Percentiles rank a stretch among this genome's conserved stretches.
These are phyloP conservation scores for Lanmaoa pseudosensibilis DNA, from an alignment of 768 basidiomycete genomes.

Conservation along the genomic window DNA sequence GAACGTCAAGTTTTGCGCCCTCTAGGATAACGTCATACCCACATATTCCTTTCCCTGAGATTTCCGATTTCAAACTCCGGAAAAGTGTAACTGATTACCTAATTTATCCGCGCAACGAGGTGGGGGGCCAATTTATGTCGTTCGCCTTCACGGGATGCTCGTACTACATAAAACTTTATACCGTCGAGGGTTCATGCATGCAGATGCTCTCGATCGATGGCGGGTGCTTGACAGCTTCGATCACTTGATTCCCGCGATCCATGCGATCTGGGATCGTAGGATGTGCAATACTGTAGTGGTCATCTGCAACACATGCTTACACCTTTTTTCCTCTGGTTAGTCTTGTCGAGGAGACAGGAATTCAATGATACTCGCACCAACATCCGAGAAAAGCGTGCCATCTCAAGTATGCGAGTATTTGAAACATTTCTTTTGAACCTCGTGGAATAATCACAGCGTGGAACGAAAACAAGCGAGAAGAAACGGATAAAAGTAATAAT, in stretches of 20 bases:
- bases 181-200: slow-evolving; percentile 15
- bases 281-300: neutral
- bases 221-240: no score
- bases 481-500: slow-evolving; percentile 33
- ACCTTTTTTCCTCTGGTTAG: slow-evolving; percentile 9
- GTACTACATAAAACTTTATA: slow-evolving; percentile 17
- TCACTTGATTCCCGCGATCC: neutral
- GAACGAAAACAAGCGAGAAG: slow-evolving; percentile 5
- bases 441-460: slow-evolving; percentile 7
- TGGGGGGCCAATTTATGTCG: no score
- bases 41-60: neutral
- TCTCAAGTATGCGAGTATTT: neutral
- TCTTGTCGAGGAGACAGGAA: neutral
- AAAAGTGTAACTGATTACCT: neutral
- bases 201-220: no score
- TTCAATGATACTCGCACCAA: neutral
- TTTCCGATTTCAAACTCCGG: slow-evolving; percentile 2
- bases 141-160: neutral
- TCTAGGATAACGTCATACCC: slow-evolving; percentile 13
- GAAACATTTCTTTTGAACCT: slow-evolving; percentile 9
- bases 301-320: slow-evolving; percentile 3
- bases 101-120: neutral
- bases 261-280: no score
- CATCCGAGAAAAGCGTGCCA: neutral
- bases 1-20: neutral